Base-by-base conservation (phyloP, 139 green algal species). In the Picochlorum sp. region DNA sequence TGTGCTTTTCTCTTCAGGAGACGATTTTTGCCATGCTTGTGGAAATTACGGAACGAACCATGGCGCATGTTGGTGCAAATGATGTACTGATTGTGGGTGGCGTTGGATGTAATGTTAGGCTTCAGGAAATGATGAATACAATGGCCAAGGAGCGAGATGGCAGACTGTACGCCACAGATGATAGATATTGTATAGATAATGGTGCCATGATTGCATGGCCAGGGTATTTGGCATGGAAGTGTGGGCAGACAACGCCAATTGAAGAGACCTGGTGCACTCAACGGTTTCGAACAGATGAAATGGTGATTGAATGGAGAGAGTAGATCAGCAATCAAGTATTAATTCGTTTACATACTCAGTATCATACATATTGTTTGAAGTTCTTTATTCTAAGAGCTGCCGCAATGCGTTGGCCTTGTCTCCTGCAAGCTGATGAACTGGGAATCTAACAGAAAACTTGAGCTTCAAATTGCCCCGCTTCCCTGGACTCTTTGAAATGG, bases 181-280 rank as follows among this genome's bases (percentile, higher is more conserved):
- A 86, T 66, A 55, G 86, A 3, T 96, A 95, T 71, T 96, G 90
- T 70, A 85, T 96, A 45, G 90, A 96, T 81, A 96, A 96, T 62
- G 90, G 90, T 49, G 90, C 90, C 37, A 96, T 96, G 90, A 95
- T 96, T 67, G 90, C 90, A 8, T 95, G 89, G 85, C 85, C 90
- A 18, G 90, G 90, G 3, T 51, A 95, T 55, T 72, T 93, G 30
- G 80, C 83, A 7, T 85, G 88, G 45, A 63, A 79, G 44, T 57
- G 72, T 38, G 83, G 76, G 6, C 64, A 77, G n/a, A 52, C 47
- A 6, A 82, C 74, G 18, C 67, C 76, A 3, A 41, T 96, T 15
- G 52, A 68, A 10, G 82, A 95, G 7, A 78, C 81, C 8, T 81
- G 66, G 9, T 88, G 80, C 72, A 95, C 89, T 41, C 89, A 96